Conservation (phyloP, 352 stramenopile species). For the Phytophthora crassamura region DNA sequence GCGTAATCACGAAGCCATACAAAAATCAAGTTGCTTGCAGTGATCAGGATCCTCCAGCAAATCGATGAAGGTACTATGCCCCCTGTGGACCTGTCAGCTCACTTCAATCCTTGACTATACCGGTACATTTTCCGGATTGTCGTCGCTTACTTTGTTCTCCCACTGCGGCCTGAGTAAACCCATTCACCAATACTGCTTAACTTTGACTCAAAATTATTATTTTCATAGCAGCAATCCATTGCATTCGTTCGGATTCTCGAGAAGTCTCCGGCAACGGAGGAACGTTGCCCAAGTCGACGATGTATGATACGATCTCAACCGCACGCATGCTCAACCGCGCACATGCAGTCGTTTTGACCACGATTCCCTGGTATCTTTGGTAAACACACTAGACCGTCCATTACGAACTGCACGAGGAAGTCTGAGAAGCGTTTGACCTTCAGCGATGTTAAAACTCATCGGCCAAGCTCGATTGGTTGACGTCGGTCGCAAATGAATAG, state of each 20-base stretch:
- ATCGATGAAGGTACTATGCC: too few relatives aligned
- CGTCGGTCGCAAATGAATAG: too few relatives aligned
- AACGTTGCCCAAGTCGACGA: neutral
- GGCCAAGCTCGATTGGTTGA: neutral
- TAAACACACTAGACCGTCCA: neutral
- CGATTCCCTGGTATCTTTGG: neutral
- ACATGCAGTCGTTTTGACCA: conserved; percentile 4
- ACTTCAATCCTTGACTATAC: too few relatives aligned
- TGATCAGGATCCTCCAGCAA: too few relatives aligned
- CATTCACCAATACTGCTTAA: conserved; percentile 7
- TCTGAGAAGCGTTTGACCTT: conserved; percentile 2
- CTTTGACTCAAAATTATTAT: conserved; percentile 5
- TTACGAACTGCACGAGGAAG: conserved; percentile 13
- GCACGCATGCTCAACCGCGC: too few relatives aligned
- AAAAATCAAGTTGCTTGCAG: too few relatives aligned
- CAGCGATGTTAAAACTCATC: neutral
- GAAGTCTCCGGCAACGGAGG: neutral
- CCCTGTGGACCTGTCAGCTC: too few relatives aligned
- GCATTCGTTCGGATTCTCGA: neutral
- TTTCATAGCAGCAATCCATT: conserved; percentile 5
- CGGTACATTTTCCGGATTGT: too few relatives aligned
- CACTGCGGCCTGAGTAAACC: neutral
- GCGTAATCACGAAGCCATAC: too few relatives aligned
- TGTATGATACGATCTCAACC: neutral
- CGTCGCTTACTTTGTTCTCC: too few relatives aligned